Conservation (phyloP, 164 flowering plant genomes). For the Cinnamomum micranthum region DNA sequence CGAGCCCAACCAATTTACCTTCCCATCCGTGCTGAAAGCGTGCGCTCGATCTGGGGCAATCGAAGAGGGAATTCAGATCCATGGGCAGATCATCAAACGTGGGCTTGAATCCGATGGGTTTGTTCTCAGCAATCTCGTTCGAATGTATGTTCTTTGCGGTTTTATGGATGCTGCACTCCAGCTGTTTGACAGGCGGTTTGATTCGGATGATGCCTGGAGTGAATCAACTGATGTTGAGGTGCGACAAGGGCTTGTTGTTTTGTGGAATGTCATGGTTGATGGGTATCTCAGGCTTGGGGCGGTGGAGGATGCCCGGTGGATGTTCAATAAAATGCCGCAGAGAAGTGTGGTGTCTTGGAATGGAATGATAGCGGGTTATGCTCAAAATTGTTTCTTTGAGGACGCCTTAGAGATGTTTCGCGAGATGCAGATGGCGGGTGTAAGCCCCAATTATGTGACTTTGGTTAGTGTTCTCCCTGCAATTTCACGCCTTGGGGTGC, state of each 20-base stretch:
- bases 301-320: conserved; percentile 26
- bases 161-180: conserved; percentile 25
- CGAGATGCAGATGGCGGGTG: conserved; percentile 45
- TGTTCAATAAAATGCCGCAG: conserved; percentile 53
- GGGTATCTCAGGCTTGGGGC: conserved; percentile 49
- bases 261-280: conserved; percentile 70
- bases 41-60: neutral
- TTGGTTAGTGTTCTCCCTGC: conserved; percentile 57
- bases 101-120: conserved; percentile 4
- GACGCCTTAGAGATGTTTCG: conserved; percentile 56
- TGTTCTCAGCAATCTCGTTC: conserved; percentile 9
- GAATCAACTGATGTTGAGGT: conserved; percentile 9
- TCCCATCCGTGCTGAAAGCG: conserved; percentile 15
- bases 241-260: conserved; percentile 39
- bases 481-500: conserved; percentile 45
- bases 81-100: conserved; percentile 8
- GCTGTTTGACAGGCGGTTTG: conserved; percentile 8
- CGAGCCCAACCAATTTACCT: conserved; percentile 10
- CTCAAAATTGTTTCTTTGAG: conserved; percentile 43
- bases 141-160: conserved; percentile 27
- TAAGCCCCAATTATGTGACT: conserved; percentile 53
- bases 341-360: conserved; percentile 74
- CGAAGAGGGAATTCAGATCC: conserved; percentile 10
- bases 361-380: conserved; percentile 59
- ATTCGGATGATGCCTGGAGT: neutral